A percentile compares a stretch with the other conserved stretches of the same genome.
Evolutionary conservation across 768 basidiomycete species (phyloP).

Genomic region (Mycena albidolilacea): DNA sequence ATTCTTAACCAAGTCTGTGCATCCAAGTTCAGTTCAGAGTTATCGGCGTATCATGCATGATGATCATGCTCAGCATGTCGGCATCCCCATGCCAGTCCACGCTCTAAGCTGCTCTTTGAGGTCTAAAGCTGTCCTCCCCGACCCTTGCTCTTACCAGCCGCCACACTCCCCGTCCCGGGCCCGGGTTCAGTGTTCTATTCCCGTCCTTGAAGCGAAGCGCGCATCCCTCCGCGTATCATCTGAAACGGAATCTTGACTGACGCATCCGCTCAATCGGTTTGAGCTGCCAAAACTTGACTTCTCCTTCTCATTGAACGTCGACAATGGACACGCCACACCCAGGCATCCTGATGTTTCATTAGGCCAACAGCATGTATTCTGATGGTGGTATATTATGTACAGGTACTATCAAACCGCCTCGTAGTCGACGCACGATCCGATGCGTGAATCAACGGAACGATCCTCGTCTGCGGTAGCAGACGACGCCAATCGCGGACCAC

Average conservation of each 20-base stretch:
- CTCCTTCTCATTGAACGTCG: no score
- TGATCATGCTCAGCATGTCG: no score
- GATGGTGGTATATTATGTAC: slow-evolving; percentile 26
- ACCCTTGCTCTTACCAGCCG: not conserved
- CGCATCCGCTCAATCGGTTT: no score
- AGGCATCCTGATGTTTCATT: not conserved
- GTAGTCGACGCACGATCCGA: not conserved
- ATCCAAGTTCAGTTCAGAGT: no score
- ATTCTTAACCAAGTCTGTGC: not conserved
- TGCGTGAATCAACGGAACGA: not conserved
- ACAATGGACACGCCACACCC: no score
- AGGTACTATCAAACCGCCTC: slow-evolving; percentile 4
- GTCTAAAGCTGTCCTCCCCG: no score
- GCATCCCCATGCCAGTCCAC: no score
- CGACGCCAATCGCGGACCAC: not conserved
- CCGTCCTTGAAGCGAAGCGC: not conserved
- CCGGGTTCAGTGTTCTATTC: no score
- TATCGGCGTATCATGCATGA: no score
- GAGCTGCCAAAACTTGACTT: no score
- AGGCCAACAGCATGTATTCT: not conserved
- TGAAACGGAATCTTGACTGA: not conserved
- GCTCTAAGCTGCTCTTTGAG: no score
- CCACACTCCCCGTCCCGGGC: not conserved
- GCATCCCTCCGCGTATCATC: not conserved
- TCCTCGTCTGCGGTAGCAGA: not conserved